phyloP scores from a whole-genome alignment of 768 basidiomycete genomes.

The Suillus placidus region DNA sequence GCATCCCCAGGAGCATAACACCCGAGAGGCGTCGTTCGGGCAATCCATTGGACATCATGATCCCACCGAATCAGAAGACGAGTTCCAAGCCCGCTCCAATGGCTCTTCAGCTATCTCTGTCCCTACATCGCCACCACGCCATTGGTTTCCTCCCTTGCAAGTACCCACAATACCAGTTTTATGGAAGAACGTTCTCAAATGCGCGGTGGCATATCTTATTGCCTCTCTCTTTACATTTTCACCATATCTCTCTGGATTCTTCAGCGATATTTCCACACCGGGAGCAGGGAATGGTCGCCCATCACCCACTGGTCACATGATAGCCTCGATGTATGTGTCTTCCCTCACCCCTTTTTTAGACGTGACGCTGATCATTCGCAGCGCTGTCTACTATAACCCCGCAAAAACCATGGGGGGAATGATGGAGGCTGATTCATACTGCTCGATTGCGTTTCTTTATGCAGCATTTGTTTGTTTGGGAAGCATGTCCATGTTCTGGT shows the following conservation, averaged over 20 bases:
- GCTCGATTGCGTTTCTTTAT: slow-evolving; percentile 68
- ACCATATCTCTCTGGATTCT: slow-evolving; percentile 66
- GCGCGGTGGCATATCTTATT: slow-evolving; percentile 86
- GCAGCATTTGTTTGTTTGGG: slow-evolving; percentile 72
- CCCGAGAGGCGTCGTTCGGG: neutral
- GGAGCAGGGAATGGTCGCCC: slow-evolving; percentile 52
- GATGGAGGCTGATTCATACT: slow-evolving; percentile 88
- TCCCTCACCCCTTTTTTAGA: neutral
- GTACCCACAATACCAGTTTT: slow-evolving; percentile 49
- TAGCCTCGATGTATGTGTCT: slow-evolving; percentile 83
- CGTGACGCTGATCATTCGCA: slow-evolving; percentile 26
- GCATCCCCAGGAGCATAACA: neutral
- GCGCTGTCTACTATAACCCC: slow-evolving; percentile 89
- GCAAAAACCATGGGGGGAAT: slow-evolving; percentile 92
- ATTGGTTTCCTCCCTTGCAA: slow-evolving; percentile 18
- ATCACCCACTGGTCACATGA: slow-evolving; percentile 85
- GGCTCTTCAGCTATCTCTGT: slow-evolving; percentile 12
- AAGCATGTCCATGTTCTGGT: slow-evolving; percentile 81
- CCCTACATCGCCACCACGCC: slow-evolving; percentile 15
- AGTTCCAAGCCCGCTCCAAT: slow-evolving; percentile 19
- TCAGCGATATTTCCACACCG: slow-evolving; percentile 61
- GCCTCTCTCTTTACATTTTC: slow-evolving; percentile 93
- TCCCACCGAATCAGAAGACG: slow-evolving; percentile 10
- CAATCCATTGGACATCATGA: neutral
- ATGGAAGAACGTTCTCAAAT: slow-evolving; percentile 83